Base-by-base conservation (phyloP, 2,329 filamentous ascomycete genomes). In the Xylariaceae sp. region DNA sequence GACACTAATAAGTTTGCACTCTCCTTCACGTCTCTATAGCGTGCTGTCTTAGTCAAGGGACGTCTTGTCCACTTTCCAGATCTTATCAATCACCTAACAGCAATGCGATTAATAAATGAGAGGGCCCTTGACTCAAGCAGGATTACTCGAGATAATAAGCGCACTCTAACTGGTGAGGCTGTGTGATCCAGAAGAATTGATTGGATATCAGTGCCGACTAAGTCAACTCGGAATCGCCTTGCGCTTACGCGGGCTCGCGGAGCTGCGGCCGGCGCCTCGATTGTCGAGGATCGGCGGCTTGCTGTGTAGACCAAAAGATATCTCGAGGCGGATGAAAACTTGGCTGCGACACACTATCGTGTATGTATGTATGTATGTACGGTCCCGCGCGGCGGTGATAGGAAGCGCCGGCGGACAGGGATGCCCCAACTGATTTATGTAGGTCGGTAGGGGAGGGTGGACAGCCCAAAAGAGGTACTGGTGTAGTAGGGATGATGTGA, bases 181-280 rank as follows among this genome's bases (percentile, higher is more conserved):
- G 33, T 56, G 54, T 24, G 33, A 52, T 43, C 21, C 43, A 29
- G 19, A 28, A 33, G 24, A 16, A 47, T 16, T 51, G 51, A 56
- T 47, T 46, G 43, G 51, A 21, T 11, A 21, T 21, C 33, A 12
- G 24, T 31, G 21, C 16, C 11, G 28, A 43, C 31, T 17, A 39
- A 44, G 26, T 46, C 45, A 49, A 50, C 34, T 28, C 39, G 39
- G 40, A 31, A 37, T 37, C 34, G 39, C 45, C 45, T 54, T 29
- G 39, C 49, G 53, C 53, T 53, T 60, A 60, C 57, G 58, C 54
- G 43, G 44, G 44, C 16, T 34, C 11, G 40, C 34, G 52, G 46
- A 29, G 45, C 36, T 40, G 17, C 36, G 8, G 31, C 28, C 40
- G 36, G 44, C 26, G 46, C 33, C 43, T 50, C 36, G 37, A 28